Conservation (phyloP, 176 grass and related monocot species). For the Oropetium thomaeum region DNA sequence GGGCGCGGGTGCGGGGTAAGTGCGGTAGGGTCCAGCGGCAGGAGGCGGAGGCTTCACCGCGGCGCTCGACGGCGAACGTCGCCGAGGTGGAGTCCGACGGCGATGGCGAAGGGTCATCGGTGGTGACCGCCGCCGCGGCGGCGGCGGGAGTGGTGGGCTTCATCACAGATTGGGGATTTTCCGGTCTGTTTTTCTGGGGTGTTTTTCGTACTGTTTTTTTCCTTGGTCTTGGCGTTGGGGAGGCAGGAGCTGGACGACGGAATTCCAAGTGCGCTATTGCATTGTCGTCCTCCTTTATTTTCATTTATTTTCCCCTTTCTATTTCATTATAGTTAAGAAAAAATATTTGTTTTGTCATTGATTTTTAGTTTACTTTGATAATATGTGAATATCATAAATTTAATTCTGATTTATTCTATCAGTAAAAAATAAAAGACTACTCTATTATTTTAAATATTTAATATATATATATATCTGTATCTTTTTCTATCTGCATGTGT, state of each 20-base stretch:
- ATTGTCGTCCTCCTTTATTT: background rate
- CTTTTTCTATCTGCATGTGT: too few species aligned
- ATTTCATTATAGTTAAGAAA: too few species aligned
- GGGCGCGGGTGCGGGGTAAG: conserved; percentile 69
- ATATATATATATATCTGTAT: too few species aligned
- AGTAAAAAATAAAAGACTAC: too few species aligned
- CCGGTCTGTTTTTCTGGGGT: conserved; percentile 20
- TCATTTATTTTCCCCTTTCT: background rate
- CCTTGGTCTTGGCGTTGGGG: conserved; percentile 16
- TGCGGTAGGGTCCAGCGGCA: conserved; percentile 87
- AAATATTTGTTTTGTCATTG: too few species aligned
- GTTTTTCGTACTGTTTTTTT: background rate
- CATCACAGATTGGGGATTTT: conserved; percentile 72
- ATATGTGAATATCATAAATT: too few species aligned
- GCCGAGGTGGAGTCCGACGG: conserved; percentile 26
- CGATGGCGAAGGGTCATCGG: conserved; percentile 50
- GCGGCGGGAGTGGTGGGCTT: conserved; percentile 44
- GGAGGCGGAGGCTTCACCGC: conserved; percentile 62
- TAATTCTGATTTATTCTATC: too few species aligned
- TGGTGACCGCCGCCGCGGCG: conserved; percentile 6
- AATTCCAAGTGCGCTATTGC: background rate
- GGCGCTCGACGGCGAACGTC: conserved; percentile 65
- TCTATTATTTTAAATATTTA: too few species aligned
- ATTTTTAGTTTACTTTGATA: too few species aligned
- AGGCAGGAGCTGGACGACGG: background rate